phyloP scores from a whole-genome alignment of 163 green algal genomes.

The Chloroidium sp. region DNA sequence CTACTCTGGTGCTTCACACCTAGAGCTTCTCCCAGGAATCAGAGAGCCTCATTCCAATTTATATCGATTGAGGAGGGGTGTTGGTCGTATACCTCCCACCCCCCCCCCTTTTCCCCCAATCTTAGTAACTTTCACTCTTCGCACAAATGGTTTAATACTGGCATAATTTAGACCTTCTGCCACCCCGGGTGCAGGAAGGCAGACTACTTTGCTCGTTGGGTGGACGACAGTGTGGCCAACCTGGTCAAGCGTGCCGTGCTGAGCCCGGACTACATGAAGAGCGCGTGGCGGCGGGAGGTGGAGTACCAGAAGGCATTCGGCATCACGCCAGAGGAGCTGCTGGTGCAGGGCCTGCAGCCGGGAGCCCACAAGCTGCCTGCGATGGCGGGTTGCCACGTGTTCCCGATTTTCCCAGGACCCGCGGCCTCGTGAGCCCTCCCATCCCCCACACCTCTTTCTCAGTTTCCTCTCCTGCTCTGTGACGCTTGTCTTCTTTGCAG shows the following conservation, averaged over 20 bases:
- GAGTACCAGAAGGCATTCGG: constrained; percentile 33
- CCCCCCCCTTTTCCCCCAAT: no score
- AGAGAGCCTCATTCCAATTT: no score
- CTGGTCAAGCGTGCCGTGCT: constrained; percentile 49
- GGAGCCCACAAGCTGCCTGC: constrained; percentile 27
- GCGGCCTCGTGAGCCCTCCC: constrained; percentile 13
- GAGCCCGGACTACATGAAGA: constrained; percentile 51
- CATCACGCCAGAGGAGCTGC: constrained; percentile 33
- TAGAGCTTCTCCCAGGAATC: no score
- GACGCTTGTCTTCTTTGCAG: no score
- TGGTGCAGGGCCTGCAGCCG: constrained; percentile 24
- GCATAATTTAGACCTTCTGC: not conserved
- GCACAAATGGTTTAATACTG: not conserved
- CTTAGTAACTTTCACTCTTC: not conserved
- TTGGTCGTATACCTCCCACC: no score
- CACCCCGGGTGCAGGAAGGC: not conserved
- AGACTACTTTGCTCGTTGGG: not conserved
- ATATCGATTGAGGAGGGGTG: no score
- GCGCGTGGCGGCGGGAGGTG: constrained; percentile 36
- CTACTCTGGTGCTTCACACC: no score
- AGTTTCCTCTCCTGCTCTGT: no score
- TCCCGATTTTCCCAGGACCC: constrained; percentile 34
- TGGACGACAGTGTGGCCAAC: not conserved
- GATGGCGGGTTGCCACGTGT: constrained; percentile 39
- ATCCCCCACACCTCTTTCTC: not conserved